Percentiles rank a stretch among this genome's conserved stretches.
phyloP scores from a whole-genome alignment of 768 basidiomycete species.

The Paxillus involutus region DNA sequence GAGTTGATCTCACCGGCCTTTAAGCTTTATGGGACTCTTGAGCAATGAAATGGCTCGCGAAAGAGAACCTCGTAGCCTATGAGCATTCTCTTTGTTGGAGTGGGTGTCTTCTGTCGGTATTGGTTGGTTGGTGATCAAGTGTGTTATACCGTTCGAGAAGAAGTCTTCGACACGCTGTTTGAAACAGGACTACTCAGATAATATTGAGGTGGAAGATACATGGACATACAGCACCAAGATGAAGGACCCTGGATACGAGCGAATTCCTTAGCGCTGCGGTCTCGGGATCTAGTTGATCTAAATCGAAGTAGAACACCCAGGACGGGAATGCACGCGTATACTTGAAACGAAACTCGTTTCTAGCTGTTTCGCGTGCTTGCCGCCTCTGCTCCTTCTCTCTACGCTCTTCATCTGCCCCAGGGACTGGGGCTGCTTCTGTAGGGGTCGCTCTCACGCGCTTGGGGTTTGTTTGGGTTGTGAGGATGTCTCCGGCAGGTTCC shows the following conservation, averaged over 20 bases:
- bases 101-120: slow-evolving; percentile 33
- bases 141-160: slow-evolving; percentile 84
- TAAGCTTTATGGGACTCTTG: slow-evolving; percentile 68
- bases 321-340: slow-evolving; percentile 83
- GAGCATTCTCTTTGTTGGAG: slow-evolving; percentile 70
- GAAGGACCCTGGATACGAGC: slow-evolving; percentile 56
- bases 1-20: slow-evolving; percentile 48
- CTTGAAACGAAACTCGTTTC: slow-evolving; percentile 77
- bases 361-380: slow-evolving; percentile 52
- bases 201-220: neutral
- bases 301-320: slow-evolving; percentile 86
- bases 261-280: slow-evolving; percentile 34
- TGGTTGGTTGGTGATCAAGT: slow-evolving; percentile 74
- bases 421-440: slow-evolving; percentile 18
- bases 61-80: slow-evolving; percentile 28
- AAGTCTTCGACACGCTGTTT: slow-evolving; percentile 80
- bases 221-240: slow-evolving; percentile 75
- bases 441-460: slow-evolving; percentile 47
- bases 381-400: slow-evolving; percentile 49
- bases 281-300: slow-evolving; percentile 44
- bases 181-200: slow-evolving; percentile 1
- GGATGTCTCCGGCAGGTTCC: slow-evolving; percentile 38
- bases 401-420: slow-evolving; percentile 35
- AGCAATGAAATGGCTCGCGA: slow-evolving; percentile 32
- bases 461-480: slow-evolving; percentile 19